These are phyloP conservation scores for Coix lacrymajobi DNA, from an alignment of 176 grass and related monocot genomes.

Conservation along the genomic window DNA sequence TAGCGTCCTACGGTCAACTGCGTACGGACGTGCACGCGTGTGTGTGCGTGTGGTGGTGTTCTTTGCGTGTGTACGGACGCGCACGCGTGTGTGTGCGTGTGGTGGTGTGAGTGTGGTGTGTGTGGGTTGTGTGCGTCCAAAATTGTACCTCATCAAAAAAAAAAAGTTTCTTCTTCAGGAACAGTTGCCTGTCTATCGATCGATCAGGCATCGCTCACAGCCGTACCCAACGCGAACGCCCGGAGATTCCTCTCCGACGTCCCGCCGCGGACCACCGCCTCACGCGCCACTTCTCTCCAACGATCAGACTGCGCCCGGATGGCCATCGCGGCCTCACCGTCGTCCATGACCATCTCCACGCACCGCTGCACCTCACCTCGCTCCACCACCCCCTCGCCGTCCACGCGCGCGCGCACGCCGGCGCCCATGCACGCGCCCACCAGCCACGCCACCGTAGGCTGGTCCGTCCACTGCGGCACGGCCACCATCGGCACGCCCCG, in stretches of 20 bases:
- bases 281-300: background rate
- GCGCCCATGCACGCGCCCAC: slow-evolving; percentile 35
- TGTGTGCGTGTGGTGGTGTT: no score
- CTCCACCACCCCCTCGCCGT: slow-evolving; percentile 12
- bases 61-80: no score
- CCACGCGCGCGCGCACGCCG: slow-evolving; percentile 27
- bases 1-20: no score
- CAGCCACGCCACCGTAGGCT: slow-evolving; percentile 49
- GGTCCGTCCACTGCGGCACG: slow-evolving; percentile 46
- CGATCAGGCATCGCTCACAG: background rate
- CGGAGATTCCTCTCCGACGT: slow-evolving; percentile 34
- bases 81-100: no score
- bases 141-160: no score
- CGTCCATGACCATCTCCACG: slow-evolving; percentile 34
- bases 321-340: background rate
- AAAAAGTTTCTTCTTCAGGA: no score
- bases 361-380: slow-evolving; percentile 41
- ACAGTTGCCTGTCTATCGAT: no score
- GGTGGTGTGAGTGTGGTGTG: no score
- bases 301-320: background rate
- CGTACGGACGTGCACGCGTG: no score
- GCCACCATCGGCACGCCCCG: slow-evolving; percentile 47
- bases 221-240: slow-evolving; percentile 11
- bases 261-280: background rate
- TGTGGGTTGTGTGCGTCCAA: no score